These are phyloP conservation scores for Cutaneotrichosporon daszewskae DNA, from an alignment of 1,284 basidiomycete species.

Conservation along the genomic window DNA sequence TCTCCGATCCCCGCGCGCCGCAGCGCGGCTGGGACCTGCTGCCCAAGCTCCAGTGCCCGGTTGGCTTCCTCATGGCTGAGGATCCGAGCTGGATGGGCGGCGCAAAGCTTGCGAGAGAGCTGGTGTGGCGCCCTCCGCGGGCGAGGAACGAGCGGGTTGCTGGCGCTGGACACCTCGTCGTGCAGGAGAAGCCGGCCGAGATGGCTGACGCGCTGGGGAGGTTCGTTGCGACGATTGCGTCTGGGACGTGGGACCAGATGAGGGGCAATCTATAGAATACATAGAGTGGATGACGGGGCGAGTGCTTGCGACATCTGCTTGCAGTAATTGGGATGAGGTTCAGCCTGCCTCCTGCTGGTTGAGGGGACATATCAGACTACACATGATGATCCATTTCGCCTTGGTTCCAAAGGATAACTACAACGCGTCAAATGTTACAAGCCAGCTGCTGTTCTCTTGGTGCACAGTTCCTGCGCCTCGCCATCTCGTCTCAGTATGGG, in stretches of 20 bases:
- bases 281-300: too few relatives aligned
- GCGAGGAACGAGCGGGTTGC: constrained; percentile 30
- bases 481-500: too few relatives aligned
- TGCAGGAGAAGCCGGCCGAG: constrained; percentile 37
- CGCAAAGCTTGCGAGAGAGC: constrained; percentile 17
- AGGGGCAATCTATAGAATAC: too few relatives aligned
- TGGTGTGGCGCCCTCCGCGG: constrained; percentile 29
- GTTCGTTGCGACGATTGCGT: constrained; percentile 23
- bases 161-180: constrained; percentile 30
- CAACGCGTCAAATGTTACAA: too few relatives aligned
- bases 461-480: too few relatives aligned
- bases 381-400: too few relatives aligned
- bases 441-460: too few relatives aligned
- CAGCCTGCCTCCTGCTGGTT: too few relatives aligned
- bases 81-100: constrained; percentile 24
- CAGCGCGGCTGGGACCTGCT: constrained; percentile 37
- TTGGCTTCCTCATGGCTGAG: constrained; percentile 33
- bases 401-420: too few relatives aligned
- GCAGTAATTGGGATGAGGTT: too few relatives aligned
- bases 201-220: constrained; percentile 30
- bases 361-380: too few relatives aligned
- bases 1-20: constrained; percentile 26
- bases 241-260: constrained; percentile 11
- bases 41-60: constrained; percentile 24
- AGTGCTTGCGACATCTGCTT: too few relatives aligned